Base-by-base conservation (phyloP, 306 rosid genomes). In the Leucaena leucocephala region DNA sequence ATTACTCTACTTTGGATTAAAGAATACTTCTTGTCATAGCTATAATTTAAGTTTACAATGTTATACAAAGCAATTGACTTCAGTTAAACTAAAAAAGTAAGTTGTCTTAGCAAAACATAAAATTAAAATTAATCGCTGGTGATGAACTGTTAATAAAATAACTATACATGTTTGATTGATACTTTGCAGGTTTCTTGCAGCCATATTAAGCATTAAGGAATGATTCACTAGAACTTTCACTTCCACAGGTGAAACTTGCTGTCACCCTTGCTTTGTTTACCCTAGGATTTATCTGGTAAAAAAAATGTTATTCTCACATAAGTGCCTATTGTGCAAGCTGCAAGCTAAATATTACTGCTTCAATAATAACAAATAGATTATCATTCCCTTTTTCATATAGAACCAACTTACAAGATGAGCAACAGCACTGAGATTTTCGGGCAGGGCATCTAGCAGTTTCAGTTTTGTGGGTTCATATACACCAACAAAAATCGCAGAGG, bases 381-480 rank as follows among this genome's bases (percentile, higher is more conserved):
- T 0, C 34, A 43, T 17, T 35, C 27, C 11, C 19, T 22, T 46
- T 77, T 8, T 19, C 40, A 72, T 10, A 46, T 15, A 46, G 74
- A 82, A 81, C 21, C 35, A 61, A 81, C 92, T 80, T 89, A 93
- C 94, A 89, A 93, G 52, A 77, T 93, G 96, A 79, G 92, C 97
- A 77, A 91, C 66, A 21, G 91, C 96, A 4, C 88, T 93, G 78
- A 93, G 85, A 79, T 87, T 85, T 65, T 88, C 92, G 17, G 97
- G 97, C 39, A 93, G 80, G 21, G 87, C 77, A 65, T 73, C 72
- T 52, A 93, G 83, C 81, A 93, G 68, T 76, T 80, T 87, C 79
- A 82, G 94, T 87, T 93, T 93, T 27, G 88, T 73, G 48, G 97
- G 96, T 76, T 93, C 97, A 83, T 93, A 93, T 19, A 90, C 92